Percentiles rank a stretch among this genome's conserved stretches.
These are phyloP conservation scores for Nakataea oryzae DNA, from an alignment of 2,329 filamentous ascomycete genomes.

Conservation along the genomic window DNA sequence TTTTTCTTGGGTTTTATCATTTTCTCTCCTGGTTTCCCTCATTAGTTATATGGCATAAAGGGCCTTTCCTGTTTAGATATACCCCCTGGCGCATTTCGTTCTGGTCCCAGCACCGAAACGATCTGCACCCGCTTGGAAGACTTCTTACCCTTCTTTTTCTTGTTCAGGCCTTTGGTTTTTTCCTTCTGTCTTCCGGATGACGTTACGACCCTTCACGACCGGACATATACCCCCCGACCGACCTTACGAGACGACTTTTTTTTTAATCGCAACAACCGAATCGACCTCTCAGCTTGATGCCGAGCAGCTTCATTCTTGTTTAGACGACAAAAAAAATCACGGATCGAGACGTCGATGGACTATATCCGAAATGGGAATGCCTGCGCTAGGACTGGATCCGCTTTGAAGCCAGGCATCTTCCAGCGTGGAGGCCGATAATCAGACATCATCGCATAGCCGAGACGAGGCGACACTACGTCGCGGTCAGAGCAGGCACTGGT, in stretches of 20 bases:
- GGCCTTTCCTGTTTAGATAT: constrained; percentile 27
- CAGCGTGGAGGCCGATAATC: constrained; percentile 6
- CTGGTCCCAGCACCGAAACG: neutral
- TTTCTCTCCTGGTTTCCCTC: constrained; percentile 8
- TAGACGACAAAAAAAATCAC: constrained; percentile 6
- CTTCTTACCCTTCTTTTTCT: constrained; percentile 18
- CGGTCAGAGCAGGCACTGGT: constrained; percentile 29
- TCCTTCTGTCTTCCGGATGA: constrained; percentile 34
- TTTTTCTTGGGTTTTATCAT: constrained; percentile 18
- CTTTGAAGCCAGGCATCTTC: neutral
- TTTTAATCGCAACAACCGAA: constrained; percentile 17
- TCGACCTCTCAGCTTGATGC: constrained; percentile 10
- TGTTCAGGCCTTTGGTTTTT: constrained; percentile 17
- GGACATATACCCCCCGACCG: constrained; percentile 17
- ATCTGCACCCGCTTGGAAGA: constrained; percentile 24
- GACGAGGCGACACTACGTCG: constrained; percentile 22
- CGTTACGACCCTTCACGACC: constrained; percentile 31
- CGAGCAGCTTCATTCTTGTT: constrained; percentile 9
- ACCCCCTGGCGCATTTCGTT: constrained; percentile 14
- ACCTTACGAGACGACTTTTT: constrained; percentile 25
- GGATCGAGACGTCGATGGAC: neutral
- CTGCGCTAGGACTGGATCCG: neutral
- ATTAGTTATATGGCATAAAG: constrained; percentile 24
- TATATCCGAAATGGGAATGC: neutral
- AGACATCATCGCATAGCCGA: constrained; percentile 23